A percentile compares a stretch with the other conserved stretches of the same genome.
phyloP scores from a whole-genome alignment of 2,329 filamentous ascomycete genomes.

The Epichloe coenophiala region DNA sequence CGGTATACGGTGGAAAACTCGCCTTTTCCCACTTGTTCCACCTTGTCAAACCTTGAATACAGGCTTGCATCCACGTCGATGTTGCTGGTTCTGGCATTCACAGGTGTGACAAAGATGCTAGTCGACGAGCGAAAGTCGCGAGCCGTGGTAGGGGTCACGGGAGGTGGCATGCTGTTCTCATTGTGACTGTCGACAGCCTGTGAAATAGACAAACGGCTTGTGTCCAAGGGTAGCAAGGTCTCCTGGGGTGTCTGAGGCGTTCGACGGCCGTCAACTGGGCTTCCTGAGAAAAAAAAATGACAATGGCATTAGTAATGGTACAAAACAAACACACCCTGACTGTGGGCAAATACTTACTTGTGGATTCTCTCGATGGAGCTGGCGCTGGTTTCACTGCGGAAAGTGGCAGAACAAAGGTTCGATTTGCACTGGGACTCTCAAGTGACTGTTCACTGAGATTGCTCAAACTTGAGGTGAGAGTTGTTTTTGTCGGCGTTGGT shows the following conservation, averaged over 20 bases:
- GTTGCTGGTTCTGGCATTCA: constrained; percentile 55
- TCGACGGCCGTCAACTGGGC: constrained; percentile 43
- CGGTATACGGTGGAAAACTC: constrained; percentile 91
- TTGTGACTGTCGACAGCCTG: constrained; percentile 31
- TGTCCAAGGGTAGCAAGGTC: constrained; percentile 59
- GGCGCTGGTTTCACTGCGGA: constrained; percentile 23
- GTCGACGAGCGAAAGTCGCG: constrained; percentile 37
- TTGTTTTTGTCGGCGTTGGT: constrained; percentile 80
- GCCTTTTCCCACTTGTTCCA: constrained; percentile 69
- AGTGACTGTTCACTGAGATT: constrained; percentile 25
- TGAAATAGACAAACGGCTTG: constrained; percentile 73
- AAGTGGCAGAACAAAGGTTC: constrained; percentile 26
- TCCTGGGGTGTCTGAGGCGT: constrained; percentile 73
- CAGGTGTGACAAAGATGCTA: constrained; percentile 48
- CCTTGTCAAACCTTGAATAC: constrained; percentile 63
- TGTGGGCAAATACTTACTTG: constrained; percentile 28
- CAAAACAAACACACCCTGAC: constrained; percentile 5
- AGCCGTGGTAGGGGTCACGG: constrained; percentile 68
- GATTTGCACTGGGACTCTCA: constrained; percentile 35
- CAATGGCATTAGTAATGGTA: background rate
- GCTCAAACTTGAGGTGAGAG: constrained; percentile 27
- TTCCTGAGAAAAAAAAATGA: constrained; percentile 30
- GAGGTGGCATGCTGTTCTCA: constrained; percentile 29
- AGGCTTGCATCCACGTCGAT: constrained; percentile 62
- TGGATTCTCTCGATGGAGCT: constrained; percentile 22